Conservation (phyloP, 2,329 filamentous ascomycete genomes). For the Aspergillus proliferans region DNA sequence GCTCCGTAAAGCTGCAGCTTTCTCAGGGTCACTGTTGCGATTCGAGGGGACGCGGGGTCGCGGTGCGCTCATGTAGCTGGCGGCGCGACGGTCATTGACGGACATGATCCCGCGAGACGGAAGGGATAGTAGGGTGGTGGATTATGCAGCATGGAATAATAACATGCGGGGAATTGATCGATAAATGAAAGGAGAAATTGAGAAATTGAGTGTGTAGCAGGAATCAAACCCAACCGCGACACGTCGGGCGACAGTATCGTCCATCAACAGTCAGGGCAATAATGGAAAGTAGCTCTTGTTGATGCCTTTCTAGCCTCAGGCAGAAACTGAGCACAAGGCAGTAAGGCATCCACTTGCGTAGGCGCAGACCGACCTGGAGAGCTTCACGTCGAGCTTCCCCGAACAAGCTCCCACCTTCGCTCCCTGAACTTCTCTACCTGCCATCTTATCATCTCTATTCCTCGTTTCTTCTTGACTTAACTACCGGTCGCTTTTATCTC, state of each 20-base stretch:
- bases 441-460: slow-evolving; percentile 1
- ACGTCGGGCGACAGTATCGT: slow-evolving; percentile 1
- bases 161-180: neutral
- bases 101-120: slow-evolving; percentile 28
- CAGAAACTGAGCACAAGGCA: slow-evolving; percentile 23
- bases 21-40: slow-evolving; percentile 32
- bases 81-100: slow-evolving; percentile 34
- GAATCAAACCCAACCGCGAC: slow-evolving; percentile 1
- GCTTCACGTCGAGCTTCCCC: slow-evolving; percentile 25
- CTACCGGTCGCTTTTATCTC: neutral
- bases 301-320: slow-evolving; percentile 15
- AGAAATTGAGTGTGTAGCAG: slow-evolving; percentile 4
- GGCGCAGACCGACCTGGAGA: slow-evolving; percentile 26
- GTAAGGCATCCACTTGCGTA: slow-evolving; percentile 29
- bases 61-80: slow-evolving; percentile 31
- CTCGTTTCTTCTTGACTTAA: neutral
- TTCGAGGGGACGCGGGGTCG: slow-evolving; percentile 36
- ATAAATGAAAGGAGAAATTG: slow-evolving; percentile 5
- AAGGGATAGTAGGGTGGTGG: slow-evolving; percentile 8
- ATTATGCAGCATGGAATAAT: slow-evolving; percentile 18
- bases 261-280: slow-evolving; percentile 1
- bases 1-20: slow-evolving; percentile 18
- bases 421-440: slow-evolving; percentile 2
- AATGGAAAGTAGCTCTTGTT: neutral
- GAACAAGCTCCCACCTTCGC: slow-evolving; percentile 14